Conservation (phyloP, 2,329 filamentous ascomycete species). For the Septoria petroselini region DNA sequence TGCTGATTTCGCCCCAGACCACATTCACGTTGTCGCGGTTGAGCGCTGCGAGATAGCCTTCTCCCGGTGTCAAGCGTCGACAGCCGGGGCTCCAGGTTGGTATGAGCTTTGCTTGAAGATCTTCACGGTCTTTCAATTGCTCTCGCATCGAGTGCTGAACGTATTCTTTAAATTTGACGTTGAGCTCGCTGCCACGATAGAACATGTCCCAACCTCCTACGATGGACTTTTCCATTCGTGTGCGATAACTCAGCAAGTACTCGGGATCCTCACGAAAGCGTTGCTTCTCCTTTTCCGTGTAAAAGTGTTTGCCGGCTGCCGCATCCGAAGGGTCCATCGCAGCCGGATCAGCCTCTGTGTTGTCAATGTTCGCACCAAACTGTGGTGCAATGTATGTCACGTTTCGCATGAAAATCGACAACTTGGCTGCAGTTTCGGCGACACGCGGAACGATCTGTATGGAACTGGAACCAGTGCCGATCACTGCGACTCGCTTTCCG, state of each 20-base stretch:
- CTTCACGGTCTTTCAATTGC: conserved; percentile 53
- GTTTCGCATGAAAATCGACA: conserved; percentile 37
- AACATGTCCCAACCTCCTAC: conserved; percentile 29
- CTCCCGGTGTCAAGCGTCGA: conserved; percentile 56
- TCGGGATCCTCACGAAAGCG: conserved; percentile 35
- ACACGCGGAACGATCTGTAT: conserved; percentile 39
- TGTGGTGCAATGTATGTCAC: conserved; percentile 38
- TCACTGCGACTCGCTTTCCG: conserved; percentile 28
- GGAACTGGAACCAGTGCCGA: conserved; percentile 28
- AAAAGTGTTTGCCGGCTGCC: conserved; percentile 29
- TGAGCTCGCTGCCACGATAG: conserved; percentile 20
- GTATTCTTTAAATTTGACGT: conserved; percentile 22
- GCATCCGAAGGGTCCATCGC: conserved; percentile 21
- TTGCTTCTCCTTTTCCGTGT: conserved; percentile 36
- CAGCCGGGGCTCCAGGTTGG: conserved; percentile 66
- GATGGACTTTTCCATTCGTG: conserved; percentile 34
- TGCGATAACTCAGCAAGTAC: conserved; percentile 37
- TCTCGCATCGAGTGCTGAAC: conserved; percentile 46
- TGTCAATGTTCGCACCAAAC: conserved; percentile 28
- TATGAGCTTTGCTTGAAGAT: conserved; percentile 55
- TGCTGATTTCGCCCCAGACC: conserved; percentile 28
- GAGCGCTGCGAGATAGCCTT: conserved; percentile 42
- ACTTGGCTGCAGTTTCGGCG: conserved; percentile 32
- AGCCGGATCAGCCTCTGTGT: conserved; percentile 25
- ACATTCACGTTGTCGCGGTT: conserved; percentile 28